Evolutionary conservation across 2,329 filamentous ascomycete species (phyloP), one percentile per base, ranked within the genome.

Genomic region (Coniochaeta sp.): DNA sequence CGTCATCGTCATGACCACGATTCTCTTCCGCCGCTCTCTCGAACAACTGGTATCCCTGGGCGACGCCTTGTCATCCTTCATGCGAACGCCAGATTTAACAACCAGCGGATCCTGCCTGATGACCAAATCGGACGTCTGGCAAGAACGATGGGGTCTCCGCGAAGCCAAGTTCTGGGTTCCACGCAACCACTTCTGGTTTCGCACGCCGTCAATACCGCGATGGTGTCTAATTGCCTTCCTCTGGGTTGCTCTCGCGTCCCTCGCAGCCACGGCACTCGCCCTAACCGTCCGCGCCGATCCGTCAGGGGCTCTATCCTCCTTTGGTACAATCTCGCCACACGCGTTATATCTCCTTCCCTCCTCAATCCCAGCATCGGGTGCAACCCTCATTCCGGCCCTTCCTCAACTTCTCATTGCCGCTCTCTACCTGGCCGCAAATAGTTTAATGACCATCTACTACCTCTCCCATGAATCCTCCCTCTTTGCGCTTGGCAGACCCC

Each of bases 41-140:
- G 68, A 70, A 17, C 79, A 79, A 0, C 73, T 83, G 5, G 75
- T 77, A 17, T 82, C 79, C 0, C 71, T 82, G 3, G 80, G 80
- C 34, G 81, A 83, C 62, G 77, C 78, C 31, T 70, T 83, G n/a
- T 66, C 74, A 6, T 82, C 80, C 1, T 82, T 83, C 60, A 74
- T 83, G 54, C 68, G 70, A 14, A 71, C 74, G 1, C 75, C 79
- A 0, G 80, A 83, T 64, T 67, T 68, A 1, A 73, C 72, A 1
- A 81, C 79, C 0, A 71, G 70, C 31, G 74, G 73, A 19, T 71
- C 73, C 6, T 82, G 77, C 61, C 73, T 83, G 16, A 67, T 83
- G 56, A 76, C 74, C 60, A 81, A 81, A 63, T 59, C 66, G 17
- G 80, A 83, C 60, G 72, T 81, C 26, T 67, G 69, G 43, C 65